Conservation (phyloP, 371 early-diverging fungal species). For the Nosema granulosis region DNA sequence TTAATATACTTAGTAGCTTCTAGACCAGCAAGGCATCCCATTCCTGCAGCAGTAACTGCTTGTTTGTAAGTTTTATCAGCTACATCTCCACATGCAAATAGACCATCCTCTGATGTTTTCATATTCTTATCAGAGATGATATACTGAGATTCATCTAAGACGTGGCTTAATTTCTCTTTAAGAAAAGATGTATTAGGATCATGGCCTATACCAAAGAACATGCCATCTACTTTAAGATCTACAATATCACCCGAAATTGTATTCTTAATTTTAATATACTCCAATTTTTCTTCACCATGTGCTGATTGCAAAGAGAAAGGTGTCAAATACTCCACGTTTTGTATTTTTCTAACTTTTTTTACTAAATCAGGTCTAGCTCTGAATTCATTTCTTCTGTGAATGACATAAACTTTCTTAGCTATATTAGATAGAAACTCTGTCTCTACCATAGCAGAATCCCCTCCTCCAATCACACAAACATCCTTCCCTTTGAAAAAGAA, state of each 20-base stretch:
- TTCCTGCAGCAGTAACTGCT: slow-evolving; percentile 72
- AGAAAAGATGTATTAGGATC: slow-evolving; percentile 72
- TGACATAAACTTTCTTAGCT: slow-evolving; percentile 80
- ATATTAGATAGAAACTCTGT: slow-evolving; percentile 81
- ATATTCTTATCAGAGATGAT: slow-evolving; percentile 73
- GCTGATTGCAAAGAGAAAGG: slow-evolving; percentile 77
- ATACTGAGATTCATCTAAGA: slow-evolving; percentile 79
- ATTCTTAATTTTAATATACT: slow-evolving; percentile 56
- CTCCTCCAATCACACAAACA: slow-evolving; percentile 84
- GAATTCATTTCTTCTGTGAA: slow-evolving; percentile 86
- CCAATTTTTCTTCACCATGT: slow-evolving; percentile 72
- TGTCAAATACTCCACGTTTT: slow-evolving; percentile 83
- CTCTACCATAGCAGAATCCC: slow-evolving; percentile 97
- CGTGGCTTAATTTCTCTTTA: slow-evolving; percentile 69
- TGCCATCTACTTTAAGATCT: slow-evolving; percentile 74
- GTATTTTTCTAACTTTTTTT: slow-evolving; percentile 72
- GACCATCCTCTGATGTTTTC: slow-evolving; percentile 76
- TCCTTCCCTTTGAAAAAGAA: slow-evolving; percentile 88
- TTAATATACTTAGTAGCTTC: slow-evolving; percentile 14
- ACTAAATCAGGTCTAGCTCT: slow-evolving; percentile 92
- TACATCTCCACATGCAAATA: slow-evolving; percentile 96
- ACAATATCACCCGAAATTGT: slow-evolving; percentile 65
- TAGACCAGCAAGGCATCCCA: slow-evolving; percentile 63
- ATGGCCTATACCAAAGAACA: slow-evolving; percentile 98
- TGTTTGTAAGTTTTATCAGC: slow-evolving; percentile 87